Evolutionary conservation across 1,284 basidiomycete genomes (phyloP), one percentile per base, ranked within the genome.

Genomic region (Violaceomyces palustris): DNA sequence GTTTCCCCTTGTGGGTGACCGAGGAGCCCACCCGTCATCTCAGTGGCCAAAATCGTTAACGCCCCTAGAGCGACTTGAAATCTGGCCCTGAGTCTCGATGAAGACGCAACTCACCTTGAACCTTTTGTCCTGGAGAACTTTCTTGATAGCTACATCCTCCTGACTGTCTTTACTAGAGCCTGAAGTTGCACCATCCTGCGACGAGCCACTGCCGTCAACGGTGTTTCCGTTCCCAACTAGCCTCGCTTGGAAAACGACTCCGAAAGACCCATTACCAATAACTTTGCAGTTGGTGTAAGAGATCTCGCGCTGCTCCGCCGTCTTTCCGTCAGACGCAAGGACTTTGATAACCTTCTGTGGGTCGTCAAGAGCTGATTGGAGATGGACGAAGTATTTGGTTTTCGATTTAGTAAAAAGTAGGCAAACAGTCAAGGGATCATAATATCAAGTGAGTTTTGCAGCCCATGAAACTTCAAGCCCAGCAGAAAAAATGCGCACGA

Each of bases 111-210:
- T 50, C 63, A 91, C 92, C 88, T 98, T 98, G 86, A 98, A 98
- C 63, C 93, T 84, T 82, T 98, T 98, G 80, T 98, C 93, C 80
- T 98, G 93, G 62, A 98, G 78, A 41, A 98, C 93, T 80, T 97
- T 98, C 84, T 98, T 98, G 82, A 98, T 98, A 44, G 93, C 93
- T 69, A 98, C 94, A 68, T 96, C 91, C 52, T 87, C 85, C 39
- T 66, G 58, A 47, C 53, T 55, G 6, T 64, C 61, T 30, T 64
- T 61, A 39, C 47, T 56, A 15, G 48, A 47, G 14, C 57, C 53
- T 15, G 57, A 47, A 17, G 57, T 26, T 8, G 50, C 30, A 21
- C 48, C 60, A 17, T 47, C 41, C 24, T 42, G 39, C 17, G 38
- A 43, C 9, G 50, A 29, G 7, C 50, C 50, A 14, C 47, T 41